phyloP scores from a whole-genome alignment of 1,284 basidiomycete genomes.

The Sphagnurus paluster region DNA sequence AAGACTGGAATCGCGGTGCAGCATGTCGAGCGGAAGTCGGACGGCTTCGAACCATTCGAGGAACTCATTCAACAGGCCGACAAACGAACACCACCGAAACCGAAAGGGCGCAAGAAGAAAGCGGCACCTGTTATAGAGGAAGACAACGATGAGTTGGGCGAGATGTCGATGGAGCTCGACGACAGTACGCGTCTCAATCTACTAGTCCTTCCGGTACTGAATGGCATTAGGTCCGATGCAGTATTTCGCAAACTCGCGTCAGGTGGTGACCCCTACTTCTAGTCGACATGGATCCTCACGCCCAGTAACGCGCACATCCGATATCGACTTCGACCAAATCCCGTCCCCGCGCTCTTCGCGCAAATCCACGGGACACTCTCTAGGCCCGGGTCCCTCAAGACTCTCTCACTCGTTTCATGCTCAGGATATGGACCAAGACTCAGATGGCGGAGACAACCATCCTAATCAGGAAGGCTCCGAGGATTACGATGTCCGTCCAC shows the following conservation, averaged over 20 bases:
- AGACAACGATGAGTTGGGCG: slow-evolving; percentile 58
- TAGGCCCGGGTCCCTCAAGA: slow-evolving; percentile 46
- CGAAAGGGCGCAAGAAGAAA: slow-evolving; percentile 47
- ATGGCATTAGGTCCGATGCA: slow-evolving; percentile 45
- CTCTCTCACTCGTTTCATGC: slow-evolving; percentile 39
- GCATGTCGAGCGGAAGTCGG: slow-evolving; percentile 70
- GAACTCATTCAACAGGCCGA: slow-evolving; percentile 74
- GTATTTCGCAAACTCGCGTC: slow-evolving; percentile 54
- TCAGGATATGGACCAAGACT: slow-evolving; percentile 30
- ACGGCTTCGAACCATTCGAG: slow-evolving; percentile 85
- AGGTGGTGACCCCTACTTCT: slow-evolving; percentile 44
- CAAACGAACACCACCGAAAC: slow-evolving; percentile 57
- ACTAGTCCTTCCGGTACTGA: not conserved
- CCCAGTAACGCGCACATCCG: slow-evolving; percentile 49
- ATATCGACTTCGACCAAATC: slow-evolving; percentile 64
- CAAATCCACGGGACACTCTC: slow-evolving; percentile 34
- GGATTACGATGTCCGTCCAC: slow-evolving; percentile 30
- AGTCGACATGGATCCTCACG: slow-evolving; percentile 52
- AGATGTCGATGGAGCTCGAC: slow-evolving; percentile 73
- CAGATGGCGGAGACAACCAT: slow-evolving; percentile 28
- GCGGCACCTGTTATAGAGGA: slow-evolving; percentile 32
- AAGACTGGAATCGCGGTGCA: slow-evolving; percentile 70
- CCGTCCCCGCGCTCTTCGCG: slow-evolving; percentile 59
- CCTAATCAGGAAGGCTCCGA: slow-evolving; percentile 8
- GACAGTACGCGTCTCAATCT: slow-evolving; percentile 37